phyloP scores from a whole-genome alignment of 2,329 filamentous ascomycete species.

The Talaromyces sp. region DNA sequence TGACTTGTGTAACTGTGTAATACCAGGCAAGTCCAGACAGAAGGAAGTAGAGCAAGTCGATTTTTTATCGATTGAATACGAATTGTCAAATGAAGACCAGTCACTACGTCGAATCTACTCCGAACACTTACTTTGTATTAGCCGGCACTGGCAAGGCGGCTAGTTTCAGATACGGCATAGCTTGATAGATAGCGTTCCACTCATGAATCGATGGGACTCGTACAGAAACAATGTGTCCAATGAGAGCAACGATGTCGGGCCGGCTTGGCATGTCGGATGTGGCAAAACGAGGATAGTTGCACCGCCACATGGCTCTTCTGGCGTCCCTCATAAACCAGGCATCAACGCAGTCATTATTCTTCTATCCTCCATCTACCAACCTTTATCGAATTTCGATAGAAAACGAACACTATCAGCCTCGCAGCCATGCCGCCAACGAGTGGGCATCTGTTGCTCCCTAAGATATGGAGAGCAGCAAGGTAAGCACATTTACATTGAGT shows the following conservation, averaged over 20 bases:
- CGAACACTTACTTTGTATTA: background rate
- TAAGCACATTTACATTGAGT: conserved; percentile 27
- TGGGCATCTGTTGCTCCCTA: conserved; percentile 50
- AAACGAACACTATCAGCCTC: conserved; percentile 12
- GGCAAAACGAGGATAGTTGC: conserved; percentile 13
- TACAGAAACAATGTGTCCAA: background rate
- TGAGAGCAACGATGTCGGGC: background rate
- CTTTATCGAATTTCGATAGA: conserved; percentile 1
- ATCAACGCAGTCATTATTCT: conserved; percentile 18
- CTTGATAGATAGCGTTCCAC: background rate
- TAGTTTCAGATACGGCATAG: background rate
- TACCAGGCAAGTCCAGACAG: no score
- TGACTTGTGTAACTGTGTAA: no score
- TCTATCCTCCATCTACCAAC: conserved; percentile 18
- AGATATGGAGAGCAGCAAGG: conserved; percentile 49
- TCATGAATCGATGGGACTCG: background rate
- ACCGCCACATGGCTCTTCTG: conserved; percentile 19
- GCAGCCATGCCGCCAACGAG: conserved; percentile 46
- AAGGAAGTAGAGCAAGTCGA: no score
- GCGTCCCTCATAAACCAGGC: conserved; percentile 25
- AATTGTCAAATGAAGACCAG: no score
- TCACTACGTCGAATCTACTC: background rate
- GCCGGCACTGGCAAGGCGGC: background rate
- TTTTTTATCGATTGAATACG: no score
- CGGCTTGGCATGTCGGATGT: background rate